phyloP scores from a whole-genome alignment of 2,329 filamentous ascomycete genomes.

The Hortaea werneckii region DNA sequence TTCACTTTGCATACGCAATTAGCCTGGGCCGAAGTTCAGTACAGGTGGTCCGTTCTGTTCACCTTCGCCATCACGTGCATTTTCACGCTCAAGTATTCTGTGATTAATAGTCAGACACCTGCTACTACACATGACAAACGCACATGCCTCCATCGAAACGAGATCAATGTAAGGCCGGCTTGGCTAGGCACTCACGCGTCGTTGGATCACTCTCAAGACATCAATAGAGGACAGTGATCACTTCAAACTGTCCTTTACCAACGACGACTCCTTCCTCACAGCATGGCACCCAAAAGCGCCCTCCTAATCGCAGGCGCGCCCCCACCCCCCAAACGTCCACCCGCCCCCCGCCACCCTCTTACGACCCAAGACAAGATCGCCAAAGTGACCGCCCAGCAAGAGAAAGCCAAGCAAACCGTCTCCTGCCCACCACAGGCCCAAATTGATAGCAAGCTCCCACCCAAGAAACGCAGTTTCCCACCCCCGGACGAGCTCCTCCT shows the following conservation, averaged over 20 bases:
- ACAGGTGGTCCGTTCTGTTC: not conserved
- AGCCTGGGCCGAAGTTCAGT: no score
- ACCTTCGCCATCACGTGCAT: not conserved
- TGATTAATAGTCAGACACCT: not conserved
- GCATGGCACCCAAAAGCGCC: slow-evolving; percentile 2
- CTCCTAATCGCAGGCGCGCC: not conserved
- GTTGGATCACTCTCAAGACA: no score
- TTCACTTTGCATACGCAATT: no score
- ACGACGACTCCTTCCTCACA: not conserved
- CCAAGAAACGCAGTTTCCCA: slow-evolving; percentile 2
- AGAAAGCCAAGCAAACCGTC: not conserved
- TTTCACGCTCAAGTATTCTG: not conserved
- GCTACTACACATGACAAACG: not conserved
- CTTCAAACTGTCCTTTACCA: no score
- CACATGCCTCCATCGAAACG: not conserved
- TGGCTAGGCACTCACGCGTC: no score
- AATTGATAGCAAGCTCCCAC: not conserved
- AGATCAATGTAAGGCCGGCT: not conserved
- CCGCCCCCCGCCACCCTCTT: not conserved
- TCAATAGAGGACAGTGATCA: no score
- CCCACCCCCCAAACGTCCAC: not conserved
- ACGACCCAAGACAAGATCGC: slow-evolving; percentile 5
- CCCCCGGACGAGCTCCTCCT: slow-evolving; percentile 1
- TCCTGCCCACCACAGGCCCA: not conserved
- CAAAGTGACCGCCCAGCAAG: not conserved